These are phyloP conservation scores for Diaporthe sp. DNA, from an alignment of 2,329 filamentous ascomycete genomes.

Conservation along the genomic window DNA sequence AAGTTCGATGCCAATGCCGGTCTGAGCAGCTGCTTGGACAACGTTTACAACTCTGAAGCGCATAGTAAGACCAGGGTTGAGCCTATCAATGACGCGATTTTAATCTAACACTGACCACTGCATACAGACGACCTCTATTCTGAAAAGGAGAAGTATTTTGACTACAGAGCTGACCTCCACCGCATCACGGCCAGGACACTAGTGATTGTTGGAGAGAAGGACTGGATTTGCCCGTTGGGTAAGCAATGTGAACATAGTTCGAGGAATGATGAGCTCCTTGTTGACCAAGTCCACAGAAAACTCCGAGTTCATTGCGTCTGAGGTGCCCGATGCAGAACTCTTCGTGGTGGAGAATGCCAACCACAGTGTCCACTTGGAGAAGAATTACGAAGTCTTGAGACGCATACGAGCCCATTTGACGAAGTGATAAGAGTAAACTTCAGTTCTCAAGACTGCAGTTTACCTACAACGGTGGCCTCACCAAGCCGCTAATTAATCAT, in stretches of 20 bases:
- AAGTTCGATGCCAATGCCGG: slow-evolving; percentile 46
- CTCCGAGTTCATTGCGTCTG: slow-evolving; percentile 44
- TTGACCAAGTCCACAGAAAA: slow-evolving; percentile 39
- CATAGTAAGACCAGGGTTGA: slow-evolving; percentile 43
- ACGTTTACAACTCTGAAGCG: slow-evolving; percentile 48
- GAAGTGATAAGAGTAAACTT: no score
- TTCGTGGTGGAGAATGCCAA: slow-evolving; percentile 46
- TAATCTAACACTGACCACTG: background rate
- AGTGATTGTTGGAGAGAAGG: slow-evolving; percentile 49
- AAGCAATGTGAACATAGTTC: background rate
- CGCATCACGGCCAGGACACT: slow-evolving; percentile 47
- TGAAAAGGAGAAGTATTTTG: slow-evolving; percentile 50
- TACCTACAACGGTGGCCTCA: no score
- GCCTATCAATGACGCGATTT: no score
- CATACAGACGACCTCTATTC: slow-evolving; percentile 48
- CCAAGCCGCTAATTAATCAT: background rate
- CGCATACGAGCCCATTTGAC: background rate
- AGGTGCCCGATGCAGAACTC: slow-evolving; percentile 42
- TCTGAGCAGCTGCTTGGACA: slow-evolving; percentile 43
- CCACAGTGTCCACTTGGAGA: slow-evolving; percentile 49
- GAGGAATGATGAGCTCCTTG: background rate
- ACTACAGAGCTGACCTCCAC: slow-evolving; percentile 45
- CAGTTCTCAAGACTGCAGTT: no score
- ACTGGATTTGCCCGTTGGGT: slow-evolving; percentile 53
- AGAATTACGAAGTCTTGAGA: slow-evolving; percentile 43